Base-by-base conservation (phyloP, 257 asterid genomes). In the Haberlea rhodopensis region DNA sequence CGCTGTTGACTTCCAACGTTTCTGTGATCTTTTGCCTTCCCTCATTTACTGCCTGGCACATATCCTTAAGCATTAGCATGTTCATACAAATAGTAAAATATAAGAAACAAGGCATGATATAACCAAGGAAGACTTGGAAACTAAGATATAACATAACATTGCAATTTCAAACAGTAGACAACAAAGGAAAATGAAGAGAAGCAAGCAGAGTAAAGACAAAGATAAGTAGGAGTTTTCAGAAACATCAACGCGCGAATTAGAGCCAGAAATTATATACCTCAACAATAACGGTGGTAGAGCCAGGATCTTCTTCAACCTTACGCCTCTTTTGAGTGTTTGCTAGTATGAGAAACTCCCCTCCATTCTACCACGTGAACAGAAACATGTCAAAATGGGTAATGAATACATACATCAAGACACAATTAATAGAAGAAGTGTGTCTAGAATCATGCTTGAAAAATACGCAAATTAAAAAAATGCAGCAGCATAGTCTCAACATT, bases 311-410 rank as follows among this genome's bases (percentile, higher is more conserved):
- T 43, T 82, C 91, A 57, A 85, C 83, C 79, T 85, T 94, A 19
- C 70, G 90, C 43, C 97, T 86, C 78, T 94, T 94, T 70, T 82
- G 96, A 80, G 89, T 94, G 75, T 90, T 90, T 34, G 97, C 95
- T 76, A 64, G 83, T 72, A 94, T 86, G 68, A 87, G 95, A 78
- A 79, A 94, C 43, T 86, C 92, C 67, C 80, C 87, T 75, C 87
- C 95, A 72, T 68, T 84, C 99, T 94, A 83, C 63, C 77, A 77
- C 57, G 62, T 27, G 45, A 72, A 23, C 40, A 63, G 23, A 28
- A 57, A 70, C 40, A 73, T 26, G 63, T 67, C 65, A 74, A 66
- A 70, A 56, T 26, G 32, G 65, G 79, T 31, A 11, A 62, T 15
- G 22, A n/a, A n/a, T n/a, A n/a, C n/a, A n/a, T n/a, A n/a, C n/a